These are phyloP conservation scores for Guillardia theta DNA, from an alignment of 78 protist species.

Conservation along the genomic window DNA sequence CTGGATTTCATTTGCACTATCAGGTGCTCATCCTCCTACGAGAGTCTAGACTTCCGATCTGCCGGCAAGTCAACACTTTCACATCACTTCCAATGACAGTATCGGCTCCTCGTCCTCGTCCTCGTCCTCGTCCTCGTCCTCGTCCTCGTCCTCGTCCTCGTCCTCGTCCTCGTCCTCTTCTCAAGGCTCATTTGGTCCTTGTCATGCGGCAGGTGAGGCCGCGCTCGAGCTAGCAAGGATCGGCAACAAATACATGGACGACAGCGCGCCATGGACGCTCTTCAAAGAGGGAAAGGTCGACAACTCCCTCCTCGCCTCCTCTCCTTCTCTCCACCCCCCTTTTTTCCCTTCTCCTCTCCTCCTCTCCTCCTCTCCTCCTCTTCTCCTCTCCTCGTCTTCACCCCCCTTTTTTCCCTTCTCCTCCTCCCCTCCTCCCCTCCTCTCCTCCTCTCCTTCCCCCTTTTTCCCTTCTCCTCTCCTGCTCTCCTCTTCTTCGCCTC, in stretches of 20 bases:
- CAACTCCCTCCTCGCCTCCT: neutral
- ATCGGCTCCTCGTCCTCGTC: no score
- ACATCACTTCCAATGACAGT: no score
- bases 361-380: neutral
- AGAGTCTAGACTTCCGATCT: neutral
- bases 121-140: no score
- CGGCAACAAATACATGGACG: conserved; percentile 31
- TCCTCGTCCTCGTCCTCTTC: no score
- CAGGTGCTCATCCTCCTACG: neutral
- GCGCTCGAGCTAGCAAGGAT: neutral
- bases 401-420: neutral
- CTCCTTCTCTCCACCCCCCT: neutral
- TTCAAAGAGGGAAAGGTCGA: neutral
- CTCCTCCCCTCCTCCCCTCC: neutral
- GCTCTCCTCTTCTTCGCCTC: neutral
- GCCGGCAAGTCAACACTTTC: neutral
- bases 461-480: neutral
- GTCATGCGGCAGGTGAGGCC: neutral
- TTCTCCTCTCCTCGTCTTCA: neutral
- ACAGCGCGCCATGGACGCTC: conserved; percentile 26
- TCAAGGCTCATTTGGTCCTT: no score
- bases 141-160: no score
- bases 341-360: neutral
- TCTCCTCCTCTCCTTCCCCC: neutral
- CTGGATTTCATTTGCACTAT: no score